Conservation (phyloP, 1,139 yeast species). For the Magnusiomyces sp. region DNA sequence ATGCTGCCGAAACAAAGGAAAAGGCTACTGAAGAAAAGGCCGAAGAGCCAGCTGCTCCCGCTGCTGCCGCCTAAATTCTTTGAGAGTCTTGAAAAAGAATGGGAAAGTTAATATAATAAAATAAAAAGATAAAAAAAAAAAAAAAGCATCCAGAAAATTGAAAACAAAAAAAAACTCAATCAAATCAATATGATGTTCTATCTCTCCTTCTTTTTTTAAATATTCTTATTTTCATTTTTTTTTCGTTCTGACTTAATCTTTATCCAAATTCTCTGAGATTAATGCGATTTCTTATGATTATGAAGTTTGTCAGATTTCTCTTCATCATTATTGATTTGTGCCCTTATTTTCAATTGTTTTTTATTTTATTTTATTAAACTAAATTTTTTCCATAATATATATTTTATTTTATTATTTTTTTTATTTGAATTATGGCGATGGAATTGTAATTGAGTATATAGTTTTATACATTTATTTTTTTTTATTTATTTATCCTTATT, state of each 20-base stretch:
- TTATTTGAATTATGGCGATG: too few species aligned
- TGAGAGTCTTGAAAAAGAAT: neutral
- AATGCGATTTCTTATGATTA: too few species aligned
- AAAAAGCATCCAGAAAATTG: neutral
- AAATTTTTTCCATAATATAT: neutral
- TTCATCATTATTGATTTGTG: neutral
- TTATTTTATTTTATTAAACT: neutral
- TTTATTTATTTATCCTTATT: too few species aligned
- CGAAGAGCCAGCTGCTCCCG: neutral
- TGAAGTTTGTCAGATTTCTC: too few species aligned
- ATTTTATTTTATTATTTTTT: neutral
- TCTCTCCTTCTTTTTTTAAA: neutral
- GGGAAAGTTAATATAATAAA: neutral
- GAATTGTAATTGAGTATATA: too few species aligned
- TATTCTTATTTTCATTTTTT: neutral
- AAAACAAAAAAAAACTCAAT: neutral
- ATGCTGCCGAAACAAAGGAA: neutral
- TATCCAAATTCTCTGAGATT: neutral
- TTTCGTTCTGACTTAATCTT: neutral
- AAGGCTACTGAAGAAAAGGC: slow-evolving; percentile 13
- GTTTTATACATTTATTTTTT: too few species aligned
- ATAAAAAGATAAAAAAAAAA: too few species aligned
- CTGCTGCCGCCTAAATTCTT: slow-evolving; percentile 8
- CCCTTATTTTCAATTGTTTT: neutral
- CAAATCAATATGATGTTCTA: neutral